phyloP scores from a whole-genome alignment of 2,329 filamentous ascomycete species.

The Escovopsis sp. region DNA sequence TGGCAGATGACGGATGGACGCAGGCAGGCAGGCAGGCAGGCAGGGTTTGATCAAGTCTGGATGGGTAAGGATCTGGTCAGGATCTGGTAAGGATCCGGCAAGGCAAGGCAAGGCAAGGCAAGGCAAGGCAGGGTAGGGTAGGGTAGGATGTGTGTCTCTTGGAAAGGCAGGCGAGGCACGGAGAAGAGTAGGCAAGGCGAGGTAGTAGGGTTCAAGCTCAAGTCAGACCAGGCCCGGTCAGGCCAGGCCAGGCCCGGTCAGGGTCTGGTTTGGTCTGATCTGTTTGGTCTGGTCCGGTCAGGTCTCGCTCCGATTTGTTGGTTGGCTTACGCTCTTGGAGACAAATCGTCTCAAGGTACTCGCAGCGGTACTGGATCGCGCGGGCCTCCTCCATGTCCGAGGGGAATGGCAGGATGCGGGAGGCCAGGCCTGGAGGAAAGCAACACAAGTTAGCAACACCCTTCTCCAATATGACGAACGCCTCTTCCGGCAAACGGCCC shows the following conservation, averaged over 20 bases:
- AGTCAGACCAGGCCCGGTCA: no score
- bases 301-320: no score
- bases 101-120: slow-evolving; percentile 1
- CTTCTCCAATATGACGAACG: not conserved
- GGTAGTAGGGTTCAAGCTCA: no score
- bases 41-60: slow-evolving; percentile 1
- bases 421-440: slow-evolving; percentile 12
- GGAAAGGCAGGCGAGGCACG: no score
- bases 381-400: slow-evolving; percentile 44
- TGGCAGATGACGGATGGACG: not conserved
- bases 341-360: slow-evolving; percentile 40
- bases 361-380: slow-evolving; percentile 41
- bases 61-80: slow-evolving; percentile 1
- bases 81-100: slow-evolving; percentile 2
- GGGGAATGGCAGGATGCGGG: slow-evolving; percentile 25
- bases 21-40: not conserved
- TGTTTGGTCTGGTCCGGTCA: no score
- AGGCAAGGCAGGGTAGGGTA: not conserved
- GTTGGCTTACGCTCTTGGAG: slow-evolving; percentile 22
- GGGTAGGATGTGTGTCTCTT: not conserved
- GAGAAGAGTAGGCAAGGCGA: no score
- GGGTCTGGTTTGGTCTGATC: no score
- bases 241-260: no score
- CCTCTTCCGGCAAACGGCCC: not conserved
- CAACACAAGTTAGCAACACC: slow-evolving; percentile 5